Conservation (phyloP, 805 yeast species). For the Ogataea pignaliae region DNA sequence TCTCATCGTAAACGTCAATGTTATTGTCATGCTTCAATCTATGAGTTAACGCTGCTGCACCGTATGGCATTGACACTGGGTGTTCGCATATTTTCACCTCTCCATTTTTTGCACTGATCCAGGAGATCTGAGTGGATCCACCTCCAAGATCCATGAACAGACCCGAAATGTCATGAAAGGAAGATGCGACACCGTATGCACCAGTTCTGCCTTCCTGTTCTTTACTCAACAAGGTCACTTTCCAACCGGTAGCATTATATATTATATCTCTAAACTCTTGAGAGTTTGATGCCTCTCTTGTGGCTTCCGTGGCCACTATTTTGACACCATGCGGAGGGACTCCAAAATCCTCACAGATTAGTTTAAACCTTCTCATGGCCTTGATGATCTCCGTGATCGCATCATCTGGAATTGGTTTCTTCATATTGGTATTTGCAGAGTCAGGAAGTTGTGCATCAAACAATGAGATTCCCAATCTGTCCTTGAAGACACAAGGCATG, state of each 20-base stretch:
- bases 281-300: conserved; percentile 64
- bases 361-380: conserved; percentile 63
- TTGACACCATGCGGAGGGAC: conserved; percentile 56
- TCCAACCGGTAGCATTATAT: conserved; percentile 60
- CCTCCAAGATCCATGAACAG: conserved; percentile 73
- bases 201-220: conserved; percentile 66
- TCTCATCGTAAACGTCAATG: conserved; percentile 47
- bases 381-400: conserved; percentile 55
- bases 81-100: conserved; percentile 47
- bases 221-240: conserved; percentile 53
- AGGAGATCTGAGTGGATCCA: conserved; percentile 62
- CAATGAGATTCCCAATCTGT: conserved; percentile 63
- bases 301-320: conserved; percentile 73
- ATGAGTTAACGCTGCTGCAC: conserved; percentile 64
- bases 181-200: conserved; percentile 70
- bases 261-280: conserved; percentile 54
- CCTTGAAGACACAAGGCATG: conserved; percentile 76
- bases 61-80: conserved; percentile 67
- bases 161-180: conserved; percentile 63
- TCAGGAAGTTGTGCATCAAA: conserved; percentile 54
- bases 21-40: conserved; percentile 49
- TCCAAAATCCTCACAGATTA: conserved; percentile 71
- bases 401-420: conserved; percentile 52
- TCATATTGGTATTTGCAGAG: conserved; percentile 23
- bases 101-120: conserved; percentile 59